Evolutionary conservation across 2,329 filamentous ascomycete genomes (phyloP).

Genomic region (Aspergillus niger): DNA sequence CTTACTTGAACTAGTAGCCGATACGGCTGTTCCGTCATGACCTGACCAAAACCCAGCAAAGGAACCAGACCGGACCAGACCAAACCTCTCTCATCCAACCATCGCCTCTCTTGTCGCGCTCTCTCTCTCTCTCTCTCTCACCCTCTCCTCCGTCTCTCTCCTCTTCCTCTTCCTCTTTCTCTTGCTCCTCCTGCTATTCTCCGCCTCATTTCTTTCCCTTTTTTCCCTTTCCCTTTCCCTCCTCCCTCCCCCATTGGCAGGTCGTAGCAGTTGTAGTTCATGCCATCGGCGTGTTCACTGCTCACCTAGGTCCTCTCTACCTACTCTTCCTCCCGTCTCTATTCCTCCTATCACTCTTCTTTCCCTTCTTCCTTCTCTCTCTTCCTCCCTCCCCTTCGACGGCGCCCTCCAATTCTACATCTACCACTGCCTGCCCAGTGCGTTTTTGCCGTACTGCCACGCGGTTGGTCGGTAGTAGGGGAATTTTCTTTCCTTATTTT

Average conservation of each 20-base stretch:
- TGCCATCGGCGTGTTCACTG: constrained; percentile 15
- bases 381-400: constrained; percentile 23
- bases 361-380: constrained; percentile 22
- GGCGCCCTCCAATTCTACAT: constrained; percentile 15
- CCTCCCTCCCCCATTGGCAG: constrained; percentile 13
- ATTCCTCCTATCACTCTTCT: constrained; percentile 19
- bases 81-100: constrained; percentile 13
- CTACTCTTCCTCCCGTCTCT: constrained; percentile 17
- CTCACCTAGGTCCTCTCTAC: constrained; percentile 17
- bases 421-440: constrained; percentile 30
- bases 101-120: constrained; percentile 10
- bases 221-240: constrained; percentile 17
- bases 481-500: constrained; percentile 14
- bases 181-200: constrained; percentile 23
- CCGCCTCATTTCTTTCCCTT: constrained; percentile 20
- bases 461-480: constrained; percentile 30
- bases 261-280: constrained; percentile 10
- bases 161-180: constrained; percentile 24
- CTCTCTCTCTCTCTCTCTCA: constrained; percentile 19
- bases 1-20: too few species aligned
- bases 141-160: constrained; percentile 25
- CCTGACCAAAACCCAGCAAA: constrained; percentile 1
- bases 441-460: constrained; percentile 34
- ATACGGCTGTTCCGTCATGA: neutral
- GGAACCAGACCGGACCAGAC: constrained; percentile 8